A percentile compares a stretch with the other conserved stretches of the same genome.
These are phyloP conservation scores for Claviceps fusiformis DNA, from an alignment of 2,329 filamentous ascomycete genomes.

Conservation along the genomic window DNA sequence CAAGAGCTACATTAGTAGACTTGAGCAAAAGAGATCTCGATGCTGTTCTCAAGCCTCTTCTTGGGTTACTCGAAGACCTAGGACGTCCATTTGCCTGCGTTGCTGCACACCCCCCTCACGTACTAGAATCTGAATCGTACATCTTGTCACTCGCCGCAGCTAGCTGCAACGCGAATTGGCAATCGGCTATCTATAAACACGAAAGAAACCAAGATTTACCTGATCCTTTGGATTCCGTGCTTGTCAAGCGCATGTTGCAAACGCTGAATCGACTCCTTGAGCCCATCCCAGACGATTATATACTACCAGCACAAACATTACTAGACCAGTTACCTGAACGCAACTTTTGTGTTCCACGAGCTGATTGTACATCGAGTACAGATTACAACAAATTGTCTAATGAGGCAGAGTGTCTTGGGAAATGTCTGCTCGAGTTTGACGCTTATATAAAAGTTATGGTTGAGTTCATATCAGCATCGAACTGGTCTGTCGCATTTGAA, in stretches of 20 bases:
- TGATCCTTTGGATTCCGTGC: conserved; percentile 30
- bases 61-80: conserved; percentile 45
- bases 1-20: conserved; percentile 46
- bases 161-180: conserved; percentile 50
- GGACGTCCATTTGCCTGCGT: conserved; percentile 38
- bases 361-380: conserved; percentile 8
- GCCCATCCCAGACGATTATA: conserved; percentile 43
- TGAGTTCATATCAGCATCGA: conserved; percentile 52
- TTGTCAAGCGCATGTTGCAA: conserved; percentile 43
- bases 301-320: conserved; percentile 42
- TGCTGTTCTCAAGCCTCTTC: conserved; percentile 41
- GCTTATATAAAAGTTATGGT: conserved; percentile 40
- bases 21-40: conserved; percentile 41
- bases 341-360: conserved; percentile 21
- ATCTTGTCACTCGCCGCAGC: conserved; percentile 50
- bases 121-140: conserved; percentile 51
- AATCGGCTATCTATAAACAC: conserved; percentile 13
- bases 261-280: conserved; percentile 41
- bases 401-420: conserved; percentile 15
- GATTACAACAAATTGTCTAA: conserved; percentile 7
- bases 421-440: conserved; percentile 35
- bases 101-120: conserved; percentile 40
- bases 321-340: conserved; percentile 36
- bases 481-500: conserved; percentile 46
- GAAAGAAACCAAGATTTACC: conserved; percentile 14